Evolutionary conservation across 352 stramenopile genomes (phyloP).

Genomic region (Phytophthora kernoviae): DNA sequence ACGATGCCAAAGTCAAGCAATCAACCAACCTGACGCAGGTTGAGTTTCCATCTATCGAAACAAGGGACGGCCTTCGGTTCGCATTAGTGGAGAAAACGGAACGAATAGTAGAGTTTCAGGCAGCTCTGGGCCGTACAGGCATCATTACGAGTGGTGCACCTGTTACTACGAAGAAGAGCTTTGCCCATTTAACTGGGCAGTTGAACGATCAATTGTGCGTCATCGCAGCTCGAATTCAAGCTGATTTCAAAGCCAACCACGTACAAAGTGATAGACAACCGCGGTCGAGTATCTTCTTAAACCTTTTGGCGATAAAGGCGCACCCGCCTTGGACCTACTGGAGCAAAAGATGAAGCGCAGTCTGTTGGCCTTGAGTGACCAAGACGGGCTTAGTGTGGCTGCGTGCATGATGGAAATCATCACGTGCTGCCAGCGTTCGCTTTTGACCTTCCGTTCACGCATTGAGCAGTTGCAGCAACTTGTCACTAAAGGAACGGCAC

Average conservation of each 20-base stretch:
- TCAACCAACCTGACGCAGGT: constrained; percentile 21
- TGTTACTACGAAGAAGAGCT: constrained; percentile 25
- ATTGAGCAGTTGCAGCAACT: constrained; percentile 38
- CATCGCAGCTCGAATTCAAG: constrained; percentile 15
- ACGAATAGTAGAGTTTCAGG: constrained; percentile 32
- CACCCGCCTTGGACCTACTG: constrained; percentile 5
- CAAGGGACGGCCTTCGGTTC: background rate
- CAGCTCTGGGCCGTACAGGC: background rate
- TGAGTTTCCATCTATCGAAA: constrained; percentile 20
- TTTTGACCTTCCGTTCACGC: constrained; percentile 37
- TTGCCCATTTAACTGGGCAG: constrained; percentile 23
- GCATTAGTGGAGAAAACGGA: constrained; percentile 31
- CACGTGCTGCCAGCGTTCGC: constrained; percentile 43
- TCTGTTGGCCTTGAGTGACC: constrained; percentile 52
- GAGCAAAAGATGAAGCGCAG: constrained; percentile 19
- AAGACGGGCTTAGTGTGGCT: constrained; percentile 62
- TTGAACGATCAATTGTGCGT: constrained; percentile 13
- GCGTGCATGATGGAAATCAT: constrained; percentile 69
- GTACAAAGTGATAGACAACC: background rate
- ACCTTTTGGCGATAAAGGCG: background rate
- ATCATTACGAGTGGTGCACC: background rate
- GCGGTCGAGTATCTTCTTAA: constrained; percentile 21
- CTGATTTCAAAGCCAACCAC: constrained; percentile 33
- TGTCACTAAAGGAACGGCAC: constrained; percentile 43
- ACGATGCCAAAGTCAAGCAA: background rate